phyloP scores from a whole-genome alignment of 2,329 filamentous ascomycete species.

The Stenocarpella maydis region DNA sequence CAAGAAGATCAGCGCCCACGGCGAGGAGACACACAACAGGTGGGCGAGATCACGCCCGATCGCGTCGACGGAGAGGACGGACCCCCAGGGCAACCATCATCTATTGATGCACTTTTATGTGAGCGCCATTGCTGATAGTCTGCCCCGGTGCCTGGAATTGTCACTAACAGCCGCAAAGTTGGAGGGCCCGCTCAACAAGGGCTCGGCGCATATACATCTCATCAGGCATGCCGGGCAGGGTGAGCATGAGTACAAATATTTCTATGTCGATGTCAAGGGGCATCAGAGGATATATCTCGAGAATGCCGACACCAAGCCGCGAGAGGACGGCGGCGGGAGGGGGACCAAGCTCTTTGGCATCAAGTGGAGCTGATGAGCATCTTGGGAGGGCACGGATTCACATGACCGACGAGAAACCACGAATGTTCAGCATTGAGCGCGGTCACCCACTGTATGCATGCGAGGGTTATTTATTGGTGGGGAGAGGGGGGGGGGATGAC shows the following conservation, averaged over 20 bases:
- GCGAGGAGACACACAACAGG: constrained; percentile 81
- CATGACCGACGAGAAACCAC: neutral
- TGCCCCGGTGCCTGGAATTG: constrained; percentile 77
- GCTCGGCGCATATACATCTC: constrained; percentile 81
- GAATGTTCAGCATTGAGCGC: neutral
- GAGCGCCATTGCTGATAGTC: constrained; percentile 43
- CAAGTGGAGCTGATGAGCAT: constrained; percentile 56
- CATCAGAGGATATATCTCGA: constrained; percentile 72
- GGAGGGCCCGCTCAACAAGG: constrained; percentile 77
- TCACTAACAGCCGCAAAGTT: constrained; percentile 76
- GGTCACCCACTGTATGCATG: neutral
- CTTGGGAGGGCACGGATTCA: neutral
- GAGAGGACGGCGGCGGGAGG: constrained; percentile 47
- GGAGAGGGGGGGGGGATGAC: too few species aligned
- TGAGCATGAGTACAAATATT: constrained; percentile 80
- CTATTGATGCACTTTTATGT: constrained; percentile 87
- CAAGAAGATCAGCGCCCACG: constrained; percentile 80
- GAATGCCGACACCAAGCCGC: constrained; percentile 57
- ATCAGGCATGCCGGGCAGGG: constrained; percentile 69
- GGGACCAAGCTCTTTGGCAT: constrained; percentile 68
- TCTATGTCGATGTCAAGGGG: constrained; percentile 82
- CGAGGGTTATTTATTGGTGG: too few species aligned
- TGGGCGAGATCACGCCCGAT: constrained; percentile 76
- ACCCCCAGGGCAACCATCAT: constrained; percentile 80
- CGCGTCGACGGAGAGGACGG: constrained; percentile 72